Base-by-base conservation (phyloP, 148 eudicot species). In the Polygonum maritimum region DNA sequence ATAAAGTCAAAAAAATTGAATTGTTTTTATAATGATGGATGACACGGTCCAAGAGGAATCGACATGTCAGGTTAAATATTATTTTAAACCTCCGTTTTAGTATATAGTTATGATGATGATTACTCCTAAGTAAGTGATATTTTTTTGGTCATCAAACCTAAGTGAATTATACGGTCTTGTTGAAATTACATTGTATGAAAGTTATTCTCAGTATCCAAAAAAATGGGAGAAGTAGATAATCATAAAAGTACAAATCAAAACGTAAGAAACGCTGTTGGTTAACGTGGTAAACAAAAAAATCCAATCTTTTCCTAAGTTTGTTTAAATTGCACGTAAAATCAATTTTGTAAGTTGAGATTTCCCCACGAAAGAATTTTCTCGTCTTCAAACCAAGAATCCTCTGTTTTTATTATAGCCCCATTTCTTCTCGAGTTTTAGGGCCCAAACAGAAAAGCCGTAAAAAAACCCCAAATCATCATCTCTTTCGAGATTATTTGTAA, bases 281-380 rank as follows among this genome's bases (percentile, higher is more conserved):
- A n/a, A 19, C 60, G 60, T 54, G 60, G 60, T 54, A 10, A 54
- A n/a, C 60, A 54, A 54, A 54, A 52, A 54, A 19, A 54, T n/a
- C 6, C 26, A 54, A 54, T 19, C 60, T 54, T 26, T 26, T 26
- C n/a, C 7, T 54, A 54, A 54, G 60, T 54, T 54, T 54, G 60
- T 18, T 54, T 54, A n/a, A n/a, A 54, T 54, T 54, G 60, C 60
- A 54, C 60, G 26, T 19, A 65, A 33, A 65, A 35, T 13, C 71
- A 67, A 67, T 67, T 44, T 67, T 67, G 44, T 36, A 67, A 67
- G 71, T 67, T 67, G 44, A 36, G 71, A 38, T 67, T 67, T 19
- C 71, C 36, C 15, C 19, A 67, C 6, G 2, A 35, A 67, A 67
- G 44, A 67, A 36, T 67, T 35, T 67, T 67, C 31, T 36, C 2